These are phyloP conservation scores for Arabidopsis thaliana DNA, from an alignment of 345 rosid species.

Conservation along the genomic window TAIR10.1 NC_003075.7:12082001-12082500, in stretches of 20 bases:
- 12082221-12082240: slow-evolving; percentile 63
- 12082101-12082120: slow-evolving; percentile 81
- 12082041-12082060: slow-evolving; percentile 4
- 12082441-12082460: slow-evolving; percentile 83
- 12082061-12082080: slow-evolving; percentile 68
- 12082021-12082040: background rate
- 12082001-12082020: background rate
- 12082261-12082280: slow-evolving; percentile 72
- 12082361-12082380: slow-evolving; percentile 82
- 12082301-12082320: background rate
- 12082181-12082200: slow-evolving; percentile 46
- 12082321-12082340: background rate
- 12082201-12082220: slow-evolving; percentile 91
- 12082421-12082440: slow-evolving; percentile 72
- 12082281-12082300: slow-evolving; percentile 4
- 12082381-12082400: slow-evolving; percentile 91
- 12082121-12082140: slow-evolving; percentile 3
- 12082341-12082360: slow-evolving; percentile 38
- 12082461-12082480: slow-evolving; percentile 57
- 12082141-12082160: background rate
- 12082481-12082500: background rate
- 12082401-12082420: slow-evolving; percentile 94
- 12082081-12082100: slow-evolving; percentile 69
- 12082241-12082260: slow-evolving; percentile 61
- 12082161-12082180: slow-evolving; percentile 6